phyloP scores from a whole-genome alignment of 108 stramenopile genomes.

The Bacterosira constricta region DNA sequence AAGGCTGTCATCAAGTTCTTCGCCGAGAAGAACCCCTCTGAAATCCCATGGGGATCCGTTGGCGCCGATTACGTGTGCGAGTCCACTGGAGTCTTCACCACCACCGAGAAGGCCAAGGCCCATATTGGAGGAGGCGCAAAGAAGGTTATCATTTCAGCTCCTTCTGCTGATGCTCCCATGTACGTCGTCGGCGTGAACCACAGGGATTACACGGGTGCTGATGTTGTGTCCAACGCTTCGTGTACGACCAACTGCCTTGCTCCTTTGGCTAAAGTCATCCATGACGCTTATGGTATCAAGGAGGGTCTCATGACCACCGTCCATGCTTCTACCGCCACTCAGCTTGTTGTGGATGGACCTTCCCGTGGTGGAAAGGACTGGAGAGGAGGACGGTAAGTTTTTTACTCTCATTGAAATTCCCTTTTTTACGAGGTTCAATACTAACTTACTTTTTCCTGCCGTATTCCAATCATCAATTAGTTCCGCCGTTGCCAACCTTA shows the following conservation, averaged over 20 bases:
- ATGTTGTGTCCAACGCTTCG: conserved; percentile 97
- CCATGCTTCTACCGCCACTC: conserved; percentile 97
- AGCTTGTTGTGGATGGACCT: conserved; percentile 97
- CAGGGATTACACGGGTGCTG: conserved; percentile 73
- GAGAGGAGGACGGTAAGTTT: conserved; percentile 64
- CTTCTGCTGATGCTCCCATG: conserved; percentile 96
- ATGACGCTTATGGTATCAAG: conserved; percentile 95
- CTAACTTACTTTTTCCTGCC: not conserved
- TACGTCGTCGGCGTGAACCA: conserved; percentile 99
- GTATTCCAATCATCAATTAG: conserved; percentile 32
- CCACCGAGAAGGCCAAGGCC: conserved; percentile 80
- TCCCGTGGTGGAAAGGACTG: conserved; percentile 91
- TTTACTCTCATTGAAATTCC: no score
- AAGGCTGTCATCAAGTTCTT: conserved; percentile 79
- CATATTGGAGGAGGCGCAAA: conserved; percentile 96
- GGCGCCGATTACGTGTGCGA: conserved; percentile 95
- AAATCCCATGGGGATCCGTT: conserved; percentile 89
- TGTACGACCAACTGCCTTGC: conserved; percentile 99
- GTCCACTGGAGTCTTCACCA: conserved; percentile 97
- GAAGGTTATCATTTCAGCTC: conserved; percentile 97
- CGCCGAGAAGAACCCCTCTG: conserved; percentile 84
- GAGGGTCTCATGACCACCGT: conserved; percentile 99
- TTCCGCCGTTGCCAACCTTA: conserved; percentile 81
- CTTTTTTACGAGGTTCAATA: not conserved
- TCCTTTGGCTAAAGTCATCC: conserved; percentile 96